Conservation (phyloP, 352 stramenopile species). For the Phytophthora tubulina region DNA sequence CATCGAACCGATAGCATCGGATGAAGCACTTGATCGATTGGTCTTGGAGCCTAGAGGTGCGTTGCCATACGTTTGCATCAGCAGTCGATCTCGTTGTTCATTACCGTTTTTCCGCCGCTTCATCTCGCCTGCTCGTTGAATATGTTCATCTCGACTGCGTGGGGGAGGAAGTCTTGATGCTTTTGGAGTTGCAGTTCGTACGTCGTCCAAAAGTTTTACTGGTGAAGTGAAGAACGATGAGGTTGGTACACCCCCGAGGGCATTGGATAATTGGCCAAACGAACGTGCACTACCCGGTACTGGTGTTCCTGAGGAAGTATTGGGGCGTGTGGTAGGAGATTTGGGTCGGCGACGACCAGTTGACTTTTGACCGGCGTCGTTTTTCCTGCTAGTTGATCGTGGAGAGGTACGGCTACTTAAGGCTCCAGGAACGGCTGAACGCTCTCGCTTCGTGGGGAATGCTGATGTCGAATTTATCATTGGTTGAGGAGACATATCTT, state of each 20-base stretch:
- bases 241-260: constrained; percentile 30
- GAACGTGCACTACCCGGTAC: constrained; percentile 27
- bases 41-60: constrained; percentile 29
- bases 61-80: constrained; percentile 66
- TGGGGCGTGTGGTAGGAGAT: constrained; percentile 47
- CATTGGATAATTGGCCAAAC: constrained; percentile 46
- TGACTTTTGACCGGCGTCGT: constrained; percentile 21
- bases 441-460: constrained; percentile 15
- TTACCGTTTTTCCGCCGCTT: constrained; percentile 53
- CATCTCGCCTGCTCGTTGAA: constrained; percentile 34
- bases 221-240: constrained; percentile 51
- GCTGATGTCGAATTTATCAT: constrained; percentile 1
- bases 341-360: constrained; percentile 38
- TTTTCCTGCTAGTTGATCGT: constrained; percentile 25
- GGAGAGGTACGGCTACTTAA: constrained; percentile 21
- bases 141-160: constrained; percentile 54
- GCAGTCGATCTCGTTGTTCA: constrained; percentile 54
- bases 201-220: constrained; percentile 37
- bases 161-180: constrained; percentile 51
- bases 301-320: constrained; percentile 27
- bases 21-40: constrained; percentile 30
- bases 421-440: constrained; percentile 9
- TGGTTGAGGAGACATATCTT: constrained; percentile 39
- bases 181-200: constrained; percentile 22
- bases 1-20: constrained; percentile 18